phyloP scores from a whole-genome alignment of 2,329 filamentous ascomycete species.

The Chaetomium sp. region DNA sequence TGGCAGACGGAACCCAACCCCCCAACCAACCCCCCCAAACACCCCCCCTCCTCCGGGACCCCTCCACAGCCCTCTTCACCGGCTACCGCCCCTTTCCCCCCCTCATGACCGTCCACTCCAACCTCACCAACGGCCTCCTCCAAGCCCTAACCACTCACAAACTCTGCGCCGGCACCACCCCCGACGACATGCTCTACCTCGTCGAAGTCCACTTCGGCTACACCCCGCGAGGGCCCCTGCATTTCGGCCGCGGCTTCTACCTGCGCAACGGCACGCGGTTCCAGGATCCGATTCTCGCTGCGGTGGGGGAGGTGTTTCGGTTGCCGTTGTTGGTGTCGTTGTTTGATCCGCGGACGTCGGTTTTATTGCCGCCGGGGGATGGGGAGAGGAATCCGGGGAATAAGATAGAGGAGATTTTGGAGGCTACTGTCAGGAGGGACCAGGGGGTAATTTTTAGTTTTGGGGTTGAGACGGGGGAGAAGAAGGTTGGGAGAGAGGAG shows the following conservation, averaged over 20 bases:
- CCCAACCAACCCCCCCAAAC: too few species aligned
- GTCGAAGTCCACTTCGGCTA: conserved; percentile 11
- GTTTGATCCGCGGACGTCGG: conserved; percentile 1
- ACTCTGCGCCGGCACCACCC: conserved; percentile 13
- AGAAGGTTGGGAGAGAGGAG: background rate
- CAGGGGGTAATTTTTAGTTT: conserved; percentile 10
- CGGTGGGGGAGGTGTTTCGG: conserved; percentile 10
- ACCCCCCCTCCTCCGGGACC: background rate
- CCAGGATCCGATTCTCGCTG: conserved; percentile 11
- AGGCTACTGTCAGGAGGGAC: background rate
- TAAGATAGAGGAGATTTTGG: conserved; percentile 11
- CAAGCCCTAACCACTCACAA: conserved; percentile 3
- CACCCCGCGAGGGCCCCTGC: conserved; percentile 9
- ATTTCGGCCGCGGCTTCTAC: conserved; percentile 14
- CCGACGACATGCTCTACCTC: conserved; percentile 10
- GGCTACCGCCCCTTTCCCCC: background rate
- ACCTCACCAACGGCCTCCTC: background rate
- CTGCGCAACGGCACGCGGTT: conserved; percentile 12
- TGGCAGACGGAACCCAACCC: too few species aligned
- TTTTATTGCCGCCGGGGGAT: conserved; percentile 10
- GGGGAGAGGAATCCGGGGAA: background rate
- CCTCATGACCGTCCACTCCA: background rate
- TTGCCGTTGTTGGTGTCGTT: background rate
- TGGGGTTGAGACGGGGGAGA: conserved; percentile 11
- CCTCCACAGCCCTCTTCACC: background rate